These are phyloP conservation scores for Mortierella hygrophila DNA, from an alignment of 192 early-diverging fungal species.

Conservation along the genomic window DNA sequence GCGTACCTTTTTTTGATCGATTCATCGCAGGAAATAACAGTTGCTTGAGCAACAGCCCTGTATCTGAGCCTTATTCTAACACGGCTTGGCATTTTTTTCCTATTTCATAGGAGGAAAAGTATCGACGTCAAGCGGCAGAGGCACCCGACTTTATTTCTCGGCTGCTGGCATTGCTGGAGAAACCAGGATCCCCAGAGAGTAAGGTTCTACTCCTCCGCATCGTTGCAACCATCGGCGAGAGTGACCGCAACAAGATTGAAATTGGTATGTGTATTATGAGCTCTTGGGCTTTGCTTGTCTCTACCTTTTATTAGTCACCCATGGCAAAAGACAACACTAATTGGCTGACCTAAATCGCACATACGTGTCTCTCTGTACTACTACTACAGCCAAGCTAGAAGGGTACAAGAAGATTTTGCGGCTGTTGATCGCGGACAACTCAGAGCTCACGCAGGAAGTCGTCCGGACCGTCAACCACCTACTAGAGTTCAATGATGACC, in stretches of 20 bases:
- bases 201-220: constrained; percentile 47
- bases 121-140: constrained; percentile 40
- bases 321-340: background rate
- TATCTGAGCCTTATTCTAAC: background rate
- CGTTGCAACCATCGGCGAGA: constrained; percentile 53
- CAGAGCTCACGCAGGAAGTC: constrained; percentile 50
- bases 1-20: background rate
- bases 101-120: constrained; percentile 48
- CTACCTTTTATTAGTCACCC: background rate
- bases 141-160: constrained; percentile 50
- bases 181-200: constrained; percentile 37
- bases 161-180: constrained; percentile 43
- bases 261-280: constrained; percentile 24
- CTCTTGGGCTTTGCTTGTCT: background rate
- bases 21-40: too few relatives aligned
- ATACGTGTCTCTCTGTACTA: background rate
- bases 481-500: constrained; percentile 44
- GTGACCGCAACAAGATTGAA: constrained; percentile 56
- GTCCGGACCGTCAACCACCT: constrained; percentile 55
- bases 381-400: constrained; percentile 36
- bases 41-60: background rate
- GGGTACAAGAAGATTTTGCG: constrained; percentile 58
- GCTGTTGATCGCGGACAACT: constrained; percentile 45
- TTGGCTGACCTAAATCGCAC: background rate
- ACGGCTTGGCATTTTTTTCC: background rate